These are phyloP conservation scores for Trichoderma pleuroti DNA, from an alignment of 2,329 filamentous ascomycete species.

Conservation along the genomic window DNA sequence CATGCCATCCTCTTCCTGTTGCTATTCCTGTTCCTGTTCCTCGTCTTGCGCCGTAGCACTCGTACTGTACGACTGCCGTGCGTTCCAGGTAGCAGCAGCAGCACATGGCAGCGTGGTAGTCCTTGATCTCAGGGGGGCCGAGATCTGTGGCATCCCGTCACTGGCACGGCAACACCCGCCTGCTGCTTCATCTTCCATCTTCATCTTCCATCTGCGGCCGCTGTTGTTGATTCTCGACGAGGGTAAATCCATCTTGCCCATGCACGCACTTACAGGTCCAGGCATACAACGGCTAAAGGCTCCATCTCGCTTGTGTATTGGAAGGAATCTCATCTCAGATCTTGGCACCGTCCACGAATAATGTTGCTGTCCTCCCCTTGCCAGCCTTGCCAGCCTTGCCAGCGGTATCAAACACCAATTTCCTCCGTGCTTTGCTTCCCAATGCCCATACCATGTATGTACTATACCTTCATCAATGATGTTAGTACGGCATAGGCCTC, in stretches of 20 bases:
- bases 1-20: not conserved
- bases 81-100: not conserved
- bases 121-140: not conserved
- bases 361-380: not conserved
- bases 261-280: not conserved
- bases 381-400: not conserved
- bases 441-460: not conserved
- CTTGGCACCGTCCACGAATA: not conserved
- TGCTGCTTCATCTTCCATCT: not conserved
- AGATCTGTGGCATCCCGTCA: slow-evolving; percentile 11
- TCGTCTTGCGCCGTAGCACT: not conserved
- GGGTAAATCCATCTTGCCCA: not conserved
- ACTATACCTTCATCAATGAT: not conserved
- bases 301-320: not conserved
- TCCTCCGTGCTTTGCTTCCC: not conserved
- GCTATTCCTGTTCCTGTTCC: not conserved
- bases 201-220: not conserved
- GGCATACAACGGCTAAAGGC: not conserved
- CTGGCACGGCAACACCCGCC: not conserved
- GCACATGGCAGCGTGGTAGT: slow-evolving; percentile 14
- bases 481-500: not conserved
- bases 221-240: not conserved
- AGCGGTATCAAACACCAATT: not conserved
- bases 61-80: not conserved
- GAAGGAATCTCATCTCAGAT: not conserved